phyloP scores from a whole-genome alignment of 129 eudicot genomes.

The Heracleum sosnowskyi region DNA sequence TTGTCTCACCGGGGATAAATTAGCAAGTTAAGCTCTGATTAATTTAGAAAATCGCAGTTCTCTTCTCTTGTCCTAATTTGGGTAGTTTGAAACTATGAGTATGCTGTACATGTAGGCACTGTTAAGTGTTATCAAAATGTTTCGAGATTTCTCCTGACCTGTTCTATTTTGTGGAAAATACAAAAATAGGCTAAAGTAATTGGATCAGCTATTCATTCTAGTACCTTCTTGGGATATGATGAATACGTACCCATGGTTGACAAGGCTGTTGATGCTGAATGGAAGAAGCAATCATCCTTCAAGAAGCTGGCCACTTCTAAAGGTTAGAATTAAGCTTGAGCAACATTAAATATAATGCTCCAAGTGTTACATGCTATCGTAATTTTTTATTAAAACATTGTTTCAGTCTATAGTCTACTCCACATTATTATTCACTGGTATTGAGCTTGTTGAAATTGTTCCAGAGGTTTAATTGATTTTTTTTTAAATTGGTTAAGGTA shows the following conservation, averaged over 20 bases:
- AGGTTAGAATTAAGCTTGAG: constrained; percentile 32
- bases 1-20: not conserved
- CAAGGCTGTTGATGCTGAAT: constrained; percentile 92
- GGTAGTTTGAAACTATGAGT: constrained; percentile 14
- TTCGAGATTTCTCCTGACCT: constrained; percentile 7
- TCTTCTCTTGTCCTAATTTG: not conserved
- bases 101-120: constrained; percentile 8
- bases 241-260: constrained; percentile 98
- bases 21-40: not conserved
- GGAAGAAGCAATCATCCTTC: constrained; percentile 62
- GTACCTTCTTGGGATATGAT: constrained; percentile 74
- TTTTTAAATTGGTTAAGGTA: constrained; percentile 31
- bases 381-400: not conserved
- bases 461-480: not conserved
- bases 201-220: constrained; percentile 50
- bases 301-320: constrained; percentile 36
- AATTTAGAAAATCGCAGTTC: not conserved
- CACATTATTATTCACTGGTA: not conserved
- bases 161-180: not conserved
- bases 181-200: constrained; percentile 57
- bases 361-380: not conserved
- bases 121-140: not conserved
- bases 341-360: not conserved
- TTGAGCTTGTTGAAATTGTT: not conserved
- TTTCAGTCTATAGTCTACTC: not conserved